Percentiles rank a stretch among this genome's conserved stretches.
Conservation (phyloP, 2,329 filamentous ascomycete genomes). For the Neoscytalidium dimidiatum region DNA sequence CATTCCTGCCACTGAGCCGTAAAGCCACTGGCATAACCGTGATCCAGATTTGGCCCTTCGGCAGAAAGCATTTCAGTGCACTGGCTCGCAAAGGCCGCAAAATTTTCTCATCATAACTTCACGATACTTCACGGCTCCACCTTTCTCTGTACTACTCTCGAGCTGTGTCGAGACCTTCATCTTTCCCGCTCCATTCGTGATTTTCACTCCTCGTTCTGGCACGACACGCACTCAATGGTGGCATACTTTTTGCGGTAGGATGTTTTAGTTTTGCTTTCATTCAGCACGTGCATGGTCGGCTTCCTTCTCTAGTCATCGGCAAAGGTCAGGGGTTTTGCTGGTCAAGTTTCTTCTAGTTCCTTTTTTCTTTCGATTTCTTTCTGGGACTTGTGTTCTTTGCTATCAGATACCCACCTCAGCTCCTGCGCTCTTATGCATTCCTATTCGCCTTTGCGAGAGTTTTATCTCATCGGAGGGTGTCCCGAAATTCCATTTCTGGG, state of each 20-base stretch:
- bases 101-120: background rate
- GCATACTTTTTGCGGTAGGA: background rate
- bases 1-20: background rate
- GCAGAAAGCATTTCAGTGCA: background rate
- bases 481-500: background rate
- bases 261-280: background rate
- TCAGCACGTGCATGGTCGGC: conserved; percentile 6
- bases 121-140: conserved; percentile 1
- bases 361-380: background rate
- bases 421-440: background rate
- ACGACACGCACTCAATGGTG: background rate
- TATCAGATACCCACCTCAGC: conserved; percentile 13
- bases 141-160: background rate
- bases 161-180: background rate
- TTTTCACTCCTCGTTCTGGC: background rate
- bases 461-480: background rate
- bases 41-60: background rate
- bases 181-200: background rate
- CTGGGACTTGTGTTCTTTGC: background rate
- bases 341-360: background rate
- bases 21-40: background rate
- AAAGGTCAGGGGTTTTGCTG: background rate
- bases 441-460: background rate
- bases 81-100: background rate
- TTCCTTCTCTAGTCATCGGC: conserved; percentile 10